Conservation (phyloP, 352 stramenopile species). For the Phytophthora colocasiae region DNA sequence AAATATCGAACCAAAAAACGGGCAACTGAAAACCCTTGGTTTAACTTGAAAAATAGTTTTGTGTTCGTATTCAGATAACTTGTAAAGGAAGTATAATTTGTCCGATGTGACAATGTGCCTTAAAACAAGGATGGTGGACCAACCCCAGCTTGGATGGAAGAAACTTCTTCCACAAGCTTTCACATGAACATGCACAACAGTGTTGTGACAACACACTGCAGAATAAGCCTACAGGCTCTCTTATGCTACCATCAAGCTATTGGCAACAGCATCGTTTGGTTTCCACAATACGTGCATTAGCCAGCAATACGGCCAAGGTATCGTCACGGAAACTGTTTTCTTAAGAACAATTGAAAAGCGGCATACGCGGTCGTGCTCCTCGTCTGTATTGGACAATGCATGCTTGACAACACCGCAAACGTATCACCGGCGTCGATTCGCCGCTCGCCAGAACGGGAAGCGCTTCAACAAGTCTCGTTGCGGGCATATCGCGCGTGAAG, state of each 20-base stretch:
- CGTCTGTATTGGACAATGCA: slow-evolving; percentile 1
- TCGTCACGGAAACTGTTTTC: neutral
- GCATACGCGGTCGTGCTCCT: neutral
- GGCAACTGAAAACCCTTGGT: slow-evolving; percentile 3
- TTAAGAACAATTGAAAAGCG: neutral
- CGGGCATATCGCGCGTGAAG: slow-evolving; percentile 14
- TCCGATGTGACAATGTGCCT: too few relatives aligned
- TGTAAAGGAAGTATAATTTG: neutral
- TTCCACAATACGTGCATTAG: neutral
- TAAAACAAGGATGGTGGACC: slow-evolving; percentile 17
- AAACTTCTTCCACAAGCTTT: slow-evolving; percentile 8
- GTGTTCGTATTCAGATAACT: slow-evolving; percentile 1
- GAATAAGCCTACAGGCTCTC: neutral
- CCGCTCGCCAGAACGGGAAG: neutral
- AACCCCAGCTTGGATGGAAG: slow-evolving; percentile 9
- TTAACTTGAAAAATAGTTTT: slow-evolving; percentile 7
- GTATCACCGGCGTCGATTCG: too few relatives aligned
- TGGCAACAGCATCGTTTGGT: slow-evolving; percentile 1
- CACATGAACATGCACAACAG: neutral
- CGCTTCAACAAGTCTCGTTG: neutral
- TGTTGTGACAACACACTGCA: too few relatives aligned
- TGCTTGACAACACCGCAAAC: neutral
- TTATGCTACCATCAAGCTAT: neutral
- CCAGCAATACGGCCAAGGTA: neutral
- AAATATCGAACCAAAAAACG: slow-evolving; percentile 30